phyloP scores from a whole-genome alignment of 164 flowering plant species.

The Buxus sempervirens region DNA sequence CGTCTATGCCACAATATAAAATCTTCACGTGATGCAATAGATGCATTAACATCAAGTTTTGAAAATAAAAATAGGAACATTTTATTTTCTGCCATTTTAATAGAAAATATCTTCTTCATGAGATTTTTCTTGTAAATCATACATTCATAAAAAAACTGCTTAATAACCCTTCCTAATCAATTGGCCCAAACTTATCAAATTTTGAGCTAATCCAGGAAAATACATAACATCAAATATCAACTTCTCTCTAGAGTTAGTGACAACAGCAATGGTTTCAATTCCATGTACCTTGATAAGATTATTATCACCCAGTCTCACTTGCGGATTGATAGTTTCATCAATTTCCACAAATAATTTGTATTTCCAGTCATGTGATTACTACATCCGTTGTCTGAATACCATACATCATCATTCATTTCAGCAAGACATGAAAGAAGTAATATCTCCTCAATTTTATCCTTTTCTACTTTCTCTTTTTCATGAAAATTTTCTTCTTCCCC shows the following conservation, averaged over 20 bases:
- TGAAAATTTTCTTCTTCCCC: not conserved
- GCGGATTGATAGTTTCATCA: not conserved
- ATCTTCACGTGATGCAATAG: no score
- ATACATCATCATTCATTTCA: no score
- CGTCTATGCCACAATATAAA: conserved; percentile 12
- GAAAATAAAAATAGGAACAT: conserved; percentile 4
- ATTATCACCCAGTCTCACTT: conserved; percentile 1
- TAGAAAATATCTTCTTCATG: not conserved
- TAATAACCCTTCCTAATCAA: conserved; percentile 6
- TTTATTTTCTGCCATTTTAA: conserved; percentile 9
- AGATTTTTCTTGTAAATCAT: conserved; percentile 6
- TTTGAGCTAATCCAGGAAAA: conserved; percentile 8
- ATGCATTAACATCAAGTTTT: no score
- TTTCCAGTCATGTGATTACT: not conserved
- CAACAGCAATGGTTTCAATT: not conserved
- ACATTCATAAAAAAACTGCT: conserved; percentile 6
- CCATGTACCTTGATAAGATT: not conserved
- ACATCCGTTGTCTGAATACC: not conserved
- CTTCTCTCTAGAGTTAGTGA: not conserved
- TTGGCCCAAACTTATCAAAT: no score
- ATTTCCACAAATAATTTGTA: not conserved
- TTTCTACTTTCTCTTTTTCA: no score
- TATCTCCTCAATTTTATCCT: not conserved
- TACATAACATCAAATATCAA: conserved; percentile 8
- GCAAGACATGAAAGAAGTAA: not conserved